These are phyloP conservation scores for Evernia prunastri DNA, from an alignment of 495 filamentous ascomycete species.

Conservation along the genomic window DNA sequence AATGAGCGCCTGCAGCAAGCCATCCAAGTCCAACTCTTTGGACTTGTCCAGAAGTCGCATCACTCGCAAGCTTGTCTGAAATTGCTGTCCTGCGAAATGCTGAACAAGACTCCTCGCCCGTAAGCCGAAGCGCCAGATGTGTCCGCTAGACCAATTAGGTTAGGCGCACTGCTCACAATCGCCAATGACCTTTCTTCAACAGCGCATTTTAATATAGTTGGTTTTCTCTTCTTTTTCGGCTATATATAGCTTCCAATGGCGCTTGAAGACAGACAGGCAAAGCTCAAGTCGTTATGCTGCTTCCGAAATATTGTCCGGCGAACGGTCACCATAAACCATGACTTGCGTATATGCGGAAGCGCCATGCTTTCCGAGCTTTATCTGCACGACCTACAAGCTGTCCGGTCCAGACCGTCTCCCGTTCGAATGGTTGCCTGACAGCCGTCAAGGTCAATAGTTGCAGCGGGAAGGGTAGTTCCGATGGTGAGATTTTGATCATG, in stretches of 20 bases:
- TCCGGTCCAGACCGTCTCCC: conserved; percentile 15
- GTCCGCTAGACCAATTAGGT: conserved; percentile 10
- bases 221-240: conserved; percentile 7
- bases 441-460: conserved; percentile 11
- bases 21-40: background rate
- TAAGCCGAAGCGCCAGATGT: conserved; percentile 12
- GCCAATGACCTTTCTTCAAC: conserved; percentile 13
- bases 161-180: conserved; percentile 5
- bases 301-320: conserved; percentile 1
- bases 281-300: background rate
- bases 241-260: conserved; percentile 14
- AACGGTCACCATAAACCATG: conserved; percentile 7
- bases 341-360: conserved; percentile 6
- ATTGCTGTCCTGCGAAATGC: conserved; percentile 1
- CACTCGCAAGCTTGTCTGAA: conserved; percentile 7
- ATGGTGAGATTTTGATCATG: conserved; percentile 26
- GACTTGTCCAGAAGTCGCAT: conserved; percentile 7
- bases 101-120: conserved; percentile 3
- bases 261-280: conserved; percentile 4
- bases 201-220: conserved; percentile 11
- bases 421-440: conserved; percentile 10
- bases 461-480: conserved; percentile 26
- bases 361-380: conserved; percentile 10
- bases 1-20: background rate
- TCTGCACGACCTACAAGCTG: conserved; percentile 11